These are phyloP conservation scores for Sugiyamaella sp. DNA, from an alignment of 1,139 yeast genomes.

Conservation along the genomic window DNA sequence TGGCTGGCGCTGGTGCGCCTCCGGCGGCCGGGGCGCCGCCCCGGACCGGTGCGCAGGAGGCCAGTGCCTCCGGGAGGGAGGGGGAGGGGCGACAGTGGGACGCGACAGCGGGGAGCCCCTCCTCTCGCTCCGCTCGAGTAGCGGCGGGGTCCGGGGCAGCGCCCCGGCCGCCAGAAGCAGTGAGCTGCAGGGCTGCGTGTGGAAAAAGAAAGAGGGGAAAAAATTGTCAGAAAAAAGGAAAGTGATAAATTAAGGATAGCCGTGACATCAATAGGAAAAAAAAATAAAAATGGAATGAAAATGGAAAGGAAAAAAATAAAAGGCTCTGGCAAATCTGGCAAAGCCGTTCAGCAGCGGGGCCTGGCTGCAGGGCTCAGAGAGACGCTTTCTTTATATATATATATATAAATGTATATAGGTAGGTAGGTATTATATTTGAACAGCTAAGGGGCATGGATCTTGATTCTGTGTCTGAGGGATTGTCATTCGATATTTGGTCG, in stretches of 20 bases:
- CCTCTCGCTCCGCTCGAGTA: background rate
- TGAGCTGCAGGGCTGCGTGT: background rate
- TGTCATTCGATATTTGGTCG: no score
- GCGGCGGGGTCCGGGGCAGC: background rate
- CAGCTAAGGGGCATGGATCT: no score
- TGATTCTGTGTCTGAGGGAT: no score
- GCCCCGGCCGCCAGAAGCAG: slow-evolving; percentile 2
- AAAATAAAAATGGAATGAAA: background rate
- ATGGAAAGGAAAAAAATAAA: background rate
- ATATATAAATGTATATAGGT: background rate
- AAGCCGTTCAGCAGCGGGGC: background rate
- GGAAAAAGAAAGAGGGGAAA: background rate
- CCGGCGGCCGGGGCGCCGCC: slow-evolving; percentile 7
- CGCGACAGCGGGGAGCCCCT: no score
- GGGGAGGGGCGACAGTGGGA: no score
- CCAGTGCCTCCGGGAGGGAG: no score
- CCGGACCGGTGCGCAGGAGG: no score
- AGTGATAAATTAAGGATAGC: background rate
- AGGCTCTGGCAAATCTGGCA: background rate
- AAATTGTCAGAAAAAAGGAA: background rate
- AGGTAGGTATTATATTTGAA: no score
- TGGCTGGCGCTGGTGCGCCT: no score
- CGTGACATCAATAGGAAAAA: background rate
- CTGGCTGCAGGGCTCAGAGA: background rate
- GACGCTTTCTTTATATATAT: background rate